phyloP scores from a whole-genome alignment of 441 rosid species.

The Manihot esculenta region DNA sequence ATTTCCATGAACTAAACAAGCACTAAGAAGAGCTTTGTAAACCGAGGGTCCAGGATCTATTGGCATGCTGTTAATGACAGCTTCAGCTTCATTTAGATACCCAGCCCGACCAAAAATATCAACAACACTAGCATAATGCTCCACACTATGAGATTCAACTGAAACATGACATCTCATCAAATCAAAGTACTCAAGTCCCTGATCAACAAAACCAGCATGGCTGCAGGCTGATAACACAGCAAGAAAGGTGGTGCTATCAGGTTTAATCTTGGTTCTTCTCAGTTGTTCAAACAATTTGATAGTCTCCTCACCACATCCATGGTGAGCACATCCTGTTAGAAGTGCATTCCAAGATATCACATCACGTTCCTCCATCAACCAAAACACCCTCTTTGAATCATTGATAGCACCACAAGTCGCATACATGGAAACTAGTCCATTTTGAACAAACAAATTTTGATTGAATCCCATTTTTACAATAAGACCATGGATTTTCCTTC shows the following conservation, averaged over 20 bases:
- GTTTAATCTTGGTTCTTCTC: conserved; percentile 36
- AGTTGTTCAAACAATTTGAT: conserved; percentile 39
- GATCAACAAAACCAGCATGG: conserved; percentile 61
- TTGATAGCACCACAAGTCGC: conserved; percentile 64
- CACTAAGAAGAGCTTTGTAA: conserved; percentile 66
- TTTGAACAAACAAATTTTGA: conserved; percentile 25
- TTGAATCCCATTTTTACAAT: conserved; percentile 28
- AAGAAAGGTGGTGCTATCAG: conserved; percentile 64
- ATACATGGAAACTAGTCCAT: conserved; percentile 61
- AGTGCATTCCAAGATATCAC: conserved; percentile 67
- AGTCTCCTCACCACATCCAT: conserved; percentile 47
- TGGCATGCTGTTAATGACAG: conserved; percentile 54
- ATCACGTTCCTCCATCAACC: conserved; percentile 42
- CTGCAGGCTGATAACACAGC: conserved; percentile 66
- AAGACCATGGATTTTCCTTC: conserved; percentile 33
- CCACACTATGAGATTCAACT: conserved; percentile 13
- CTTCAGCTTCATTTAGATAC: conserved; percentile 55
- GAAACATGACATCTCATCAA: conserved; percentile 43
- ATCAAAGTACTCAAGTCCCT: conserved; percentile 50
- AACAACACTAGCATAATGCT: conserved; percentile 56
- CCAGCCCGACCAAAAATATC: conserved; percentile 80
- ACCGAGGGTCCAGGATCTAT: conserved; percentile 53
- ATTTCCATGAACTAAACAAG: conserved; percentile 66
- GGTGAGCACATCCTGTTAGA: conserved; percentile 70
- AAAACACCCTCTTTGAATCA: conserved; percentile 55